Conservation (phyloP, 1,139 yeast genomes). For the Blastobotrys arbuscula region DNA sequence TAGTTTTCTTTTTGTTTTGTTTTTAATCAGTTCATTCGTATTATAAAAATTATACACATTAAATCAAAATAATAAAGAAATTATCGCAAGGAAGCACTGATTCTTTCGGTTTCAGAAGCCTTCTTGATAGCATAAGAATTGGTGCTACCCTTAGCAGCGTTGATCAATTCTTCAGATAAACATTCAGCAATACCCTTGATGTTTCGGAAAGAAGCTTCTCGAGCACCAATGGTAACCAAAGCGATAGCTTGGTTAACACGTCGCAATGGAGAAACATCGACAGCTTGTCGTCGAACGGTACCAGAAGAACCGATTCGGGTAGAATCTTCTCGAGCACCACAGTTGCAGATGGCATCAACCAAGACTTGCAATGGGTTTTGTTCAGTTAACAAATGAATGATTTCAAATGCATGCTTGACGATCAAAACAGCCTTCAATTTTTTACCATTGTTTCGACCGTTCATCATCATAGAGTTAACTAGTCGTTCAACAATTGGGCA, state of each 20-base stretch:
- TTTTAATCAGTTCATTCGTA: conserved; percentile 4
- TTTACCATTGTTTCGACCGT: conserved; percentile 99
- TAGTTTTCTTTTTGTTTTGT: no score
- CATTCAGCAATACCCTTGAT: conserved; percentile 99
- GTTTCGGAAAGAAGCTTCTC: conserved; percentile 99
- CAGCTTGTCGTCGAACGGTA: conserved; percentile 99
- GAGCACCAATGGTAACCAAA: conserved; percentile 98
- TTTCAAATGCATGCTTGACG: conserved; percentile 98
- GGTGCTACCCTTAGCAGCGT: conserved; percentile 99
- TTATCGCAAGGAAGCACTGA: conserved; percentile 42
- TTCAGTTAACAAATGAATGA: conserved; percentile 95
- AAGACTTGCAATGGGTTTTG: conserved; percentile 99
- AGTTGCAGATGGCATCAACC: conserved; percentile 99
- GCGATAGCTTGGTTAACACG: conserved; percentile 99
- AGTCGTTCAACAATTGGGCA: conserved; percentile 99
- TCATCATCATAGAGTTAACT: conserved; percentile 99
- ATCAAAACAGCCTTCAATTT: conserved; percentile 99
- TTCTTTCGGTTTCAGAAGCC: conserved; percentile 99
- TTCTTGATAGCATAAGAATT: conserved; percentile 99
- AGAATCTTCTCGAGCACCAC: conserved; percentile 99
- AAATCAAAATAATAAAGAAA: background rate
- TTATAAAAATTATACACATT: conserved; percentile 6
- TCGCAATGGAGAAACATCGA: conserved; percentile 99
- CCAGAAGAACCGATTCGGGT: conserved; percentile 99
- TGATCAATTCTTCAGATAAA: conserved; percentile 99